Evolutionary conservation across 192 early-diverging fungal species (phyloP).

Genomic region (Coemansia sp.): DNA sequence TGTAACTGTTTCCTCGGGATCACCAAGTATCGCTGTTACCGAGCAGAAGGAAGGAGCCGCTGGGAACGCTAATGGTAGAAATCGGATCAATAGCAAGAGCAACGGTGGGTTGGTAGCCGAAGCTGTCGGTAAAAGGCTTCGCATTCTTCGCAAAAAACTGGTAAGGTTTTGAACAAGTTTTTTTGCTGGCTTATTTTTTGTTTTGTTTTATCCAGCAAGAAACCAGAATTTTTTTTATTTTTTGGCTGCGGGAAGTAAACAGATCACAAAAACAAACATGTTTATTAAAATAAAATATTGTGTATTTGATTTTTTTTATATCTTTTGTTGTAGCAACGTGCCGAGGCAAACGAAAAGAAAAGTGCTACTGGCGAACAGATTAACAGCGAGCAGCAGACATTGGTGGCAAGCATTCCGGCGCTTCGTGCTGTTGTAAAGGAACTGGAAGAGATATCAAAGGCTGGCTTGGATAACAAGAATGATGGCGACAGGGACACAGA

Average conservation of each 20-base stretch:
- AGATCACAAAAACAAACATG: background rate
- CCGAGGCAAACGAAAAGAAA: slow-evolving; percentile 15
- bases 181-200: too few relatives aligned
- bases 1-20: background rate
- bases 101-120: background rate
- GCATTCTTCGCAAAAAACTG: slow-evolving; percentile 25
- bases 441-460: slow-evolving; percentile 19
- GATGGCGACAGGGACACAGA: background rate
- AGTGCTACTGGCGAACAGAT: slow-evolving; percentile 1
- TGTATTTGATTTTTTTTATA: background rate
- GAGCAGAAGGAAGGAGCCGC: background rate
- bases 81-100: background rate
- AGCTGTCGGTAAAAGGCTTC: slow-evolving; percentile 19
- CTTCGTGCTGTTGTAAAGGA: slow-evolving; percentile 28
- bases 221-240: background rate
- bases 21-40: background rate
- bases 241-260: background rate
- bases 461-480: too few relatives aligned
- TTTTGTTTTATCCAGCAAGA: too few relatives aligned
- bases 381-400: slow-evolving; percentile 4
- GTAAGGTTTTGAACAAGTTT: slow-evolving; percentile 13
- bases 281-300: background rate
- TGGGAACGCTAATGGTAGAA: background rate
- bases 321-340: slow-evolving; percentile 16
- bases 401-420: slow-evolving; percentile 7